Evolutionary conservation across 345 rosid genomes (phyloP).

Genomic region (Stellera chamaejasme): DNA sequence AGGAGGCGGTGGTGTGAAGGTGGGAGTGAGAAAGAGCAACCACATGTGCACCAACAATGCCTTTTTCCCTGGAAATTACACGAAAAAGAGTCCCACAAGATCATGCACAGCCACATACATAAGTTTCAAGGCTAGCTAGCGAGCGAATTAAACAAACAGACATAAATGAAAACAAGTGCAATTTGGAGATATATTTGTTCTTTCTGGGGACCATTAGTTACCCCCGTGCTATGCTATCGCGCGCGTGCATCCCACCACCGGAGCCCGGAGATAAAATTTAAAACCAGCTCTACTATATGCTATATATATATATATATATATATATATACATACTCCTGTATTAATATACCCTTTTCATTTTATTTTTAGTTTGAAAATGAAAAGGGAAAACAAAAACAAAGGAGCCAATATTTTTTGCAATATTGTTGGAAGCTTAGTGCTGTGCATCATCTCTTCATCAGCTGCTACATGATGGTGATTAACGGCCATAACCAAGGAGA

Average conservation of each 20-base stretch:
- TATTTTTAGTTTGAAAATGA: too few species aligned
- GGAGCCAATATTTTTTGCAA: too few species aligned
- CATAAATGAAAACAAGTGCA: constrained; percentile 16
- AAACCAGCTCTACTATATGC: too few species aligned
- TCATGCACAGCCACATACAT: constrained; percentile 15
- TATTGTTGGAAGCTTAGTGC: too few species aligned
- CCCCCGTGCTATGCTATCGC: constrained; percentile 76
- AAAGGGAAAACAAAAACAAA: too few species aligned
- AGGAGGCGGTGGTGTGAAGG: constrained; percentile 6
- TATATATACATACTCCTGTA: too few species aligned
- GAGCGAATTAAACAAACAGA: constrained; percentile 12
- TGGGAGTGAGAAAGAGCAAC: constrained; percentile 18
- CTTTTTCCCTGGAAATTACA: constrained; percentile 18
- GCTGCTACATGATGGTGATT: too few species aligned
- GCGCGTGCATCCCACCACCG: constrained; percentile 20
- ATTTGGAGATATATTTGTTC: constrained; percentile 17
- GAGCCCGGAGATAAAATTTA: too few species aligned
- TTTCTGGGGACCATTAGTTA: constrained; percentile 51
- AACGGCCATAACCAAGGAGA: too few species aligned
- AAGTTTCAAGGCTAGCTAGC: constrained; percentile 4
- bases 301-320: too few species aligned
- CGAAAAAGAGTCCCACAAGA: constrained; percentile 20
- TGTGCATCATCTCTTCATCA: too few species aligned
- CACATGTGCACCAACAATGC: constrained; percentile 28
- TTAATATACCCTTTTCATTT: constrained; percentile 1